Percentiles rank a stretch among this genome's conserved stretches.
These are phyloP conservation scores for Botrytis tulipae DNA, from an alignment of 2,329 filamentous ascomycete genomes.

Conservation along the genomic window DNA sequence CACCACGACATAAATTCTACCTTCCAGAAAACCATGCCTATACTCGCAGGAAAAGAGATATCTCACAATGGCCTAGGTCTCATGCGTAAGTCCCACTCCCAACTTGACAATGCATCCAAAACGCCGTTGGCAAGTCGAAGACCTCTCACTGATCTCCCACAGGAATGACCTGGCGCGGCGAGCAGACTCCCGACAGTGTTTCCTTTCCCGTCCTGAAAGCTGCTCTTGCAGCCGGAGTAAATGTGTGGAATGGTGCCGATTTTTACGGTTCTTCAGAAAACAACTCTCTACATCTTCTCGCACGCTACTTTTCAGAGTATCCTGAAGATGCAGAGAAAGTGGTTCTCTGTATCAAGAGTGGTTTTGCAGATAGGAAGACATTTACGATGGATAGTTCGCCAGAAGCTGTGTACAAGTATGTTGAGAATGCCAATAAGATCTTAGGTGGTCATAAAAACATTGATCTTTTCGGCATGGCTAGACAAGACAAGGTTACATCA, in stretches of 20 bases:
- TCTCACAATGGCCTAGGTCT: neutral
- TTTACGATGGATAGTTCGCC: neutral
- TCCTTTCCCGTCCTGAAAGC: neutral
- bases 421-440: neutral
- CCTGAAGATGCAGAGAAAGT: neutral
- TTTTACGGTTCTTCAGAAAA: neutral
- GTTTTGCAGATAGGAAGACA: neutral
- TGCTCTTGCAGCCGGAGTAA: neutral
- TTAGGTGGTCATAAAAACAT: neutral
- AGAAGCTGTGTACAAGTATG: neutral
- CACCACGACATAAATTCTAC: neutral
- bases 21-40: neutral
- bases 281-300: neutral
- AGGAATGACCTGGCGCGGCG: neutral
- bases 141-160: rapidly evolving
- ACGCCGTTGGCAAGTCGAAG: neutral
- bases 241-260: neutral
- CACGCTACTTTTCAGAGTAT: neutral
- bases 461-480: neutral
- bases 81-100: neutral
- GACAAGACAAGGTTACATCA: neutral
- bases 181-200: neutral
- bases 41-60: neutral
- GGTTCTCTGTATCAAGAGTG: neutral
- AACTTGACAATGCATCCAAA: neutral